Percentiles rank a stretch among this genome's conserved stretches.
phyloP scores from a whole-genome alignment of 768 basidiomycete species.

The Hirschioporus abietinus region DNA sequence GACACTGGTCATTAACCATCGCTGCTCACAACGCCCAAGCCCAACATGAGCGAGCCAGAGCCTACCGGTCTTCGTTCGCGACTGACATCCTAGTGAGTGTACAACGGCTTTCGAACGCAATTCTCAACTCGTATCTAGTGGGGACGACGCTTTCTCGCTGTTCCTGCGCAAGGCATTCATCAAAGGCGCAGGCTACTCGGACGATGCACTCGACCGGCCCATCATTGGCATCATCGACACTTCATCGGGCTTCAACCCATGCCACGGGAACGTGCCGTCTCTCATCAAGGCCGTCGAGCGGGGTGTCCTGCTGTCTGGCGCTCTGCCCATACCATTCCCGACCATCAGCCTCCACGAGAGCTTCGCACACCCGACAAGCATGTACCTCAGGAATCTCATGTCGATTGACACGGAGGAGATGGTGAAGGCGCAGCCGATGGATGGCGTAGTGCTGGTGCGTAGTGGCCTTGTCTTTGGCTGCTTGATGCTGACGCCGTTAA shows the following conservation, averaged over 20 bases:
- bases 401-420: conserved; percentile 24
- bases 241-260: conserved; percentile 21
- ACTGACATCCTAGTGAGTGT: conserved; percentile 9
- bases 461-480: not conserved
- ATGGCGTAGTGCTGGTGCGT: conserved; percentile 19
- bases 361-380: conserved; percentile 20
- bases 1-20: too few species aligned
- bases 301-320: conserved; percentile 18
- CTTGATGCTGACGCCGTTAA: not conserved
- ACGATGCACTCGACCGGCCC: conserved; percentile 22
- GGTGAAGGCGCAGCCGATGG: conserved; percentile 22
- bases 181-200: conserved; percentile 23
- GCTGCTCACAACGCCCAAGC: not conserved
- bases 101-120: not conserved
- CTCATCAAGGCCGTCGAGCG: conserved; percentile 21
- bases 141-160: conserved; percentile 22
- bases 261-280: conserved; percentile 19
- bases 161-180: conserved; percentile 25
- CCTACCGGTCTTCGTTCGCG: conserved; percentile 6
- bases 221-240: conserved; percentile 24
- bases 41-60: not conserved
- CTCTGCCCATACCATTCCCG: conserved; percentile 21
- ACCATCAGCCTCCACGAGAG: conserved; percentile 22
- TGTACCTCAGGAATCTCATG: conserved; percentile 24
- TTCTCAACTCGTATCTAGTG: conserved; percentile 1